A percentile compares a stretch with the other conserved stretches of the same genome.
phyloP scores from a whole-genome alignment of 495 filamentous ascomycete species.

The Amniculicola lignicola region DNA sequence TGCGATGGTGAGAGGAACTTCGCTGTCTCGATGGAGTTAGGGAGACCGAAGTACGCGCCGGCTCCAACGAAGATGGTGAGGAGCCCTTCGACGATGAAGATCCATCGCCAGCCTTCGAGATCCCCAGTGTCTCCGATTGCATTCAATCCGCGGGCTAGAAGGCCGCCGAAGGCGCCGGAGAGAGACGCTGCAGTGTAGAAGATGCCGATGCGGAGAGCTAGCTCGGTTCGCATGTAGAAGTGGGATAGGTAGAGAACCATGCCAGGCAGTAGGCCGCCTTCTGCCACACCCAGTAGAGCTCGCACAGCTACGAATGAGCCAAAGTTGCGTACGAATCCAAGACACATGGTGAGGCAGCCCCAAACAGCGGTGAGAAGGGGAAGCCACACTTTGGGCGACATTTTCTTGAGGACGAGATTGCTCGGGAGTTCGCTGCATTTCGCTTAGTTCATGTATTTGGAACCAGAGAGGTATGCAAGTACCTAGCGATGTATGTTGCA shows the following conservation, averaged over 20 bases:
- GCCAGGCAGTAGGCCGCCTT: conserved; percentile 52
- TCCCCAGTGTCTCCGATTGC: conserved; percentile 37
- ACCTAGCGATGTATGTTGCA: conserved; percentile 51
- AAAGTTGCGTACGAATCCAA: conserved; percentile 29
- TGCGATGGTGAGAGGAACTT: conserved; percentile 31
- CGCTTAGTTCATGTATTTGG: background rate
- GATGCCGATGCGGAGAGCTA: conserved; percentile 29
- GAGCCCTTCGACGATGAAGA: conserved; percentile 30
- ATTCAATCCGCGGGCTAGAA: conserved; percentile 18
- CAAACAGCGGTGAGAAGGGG: conserved; percentile 25
- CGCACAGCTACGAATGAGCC: conserved; percentile 25
- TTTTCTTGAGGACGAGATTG: conserved; percentile 39
- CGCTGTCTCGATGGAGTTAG: conserved; percentile 28
- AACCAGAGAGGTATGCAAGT: background rate
- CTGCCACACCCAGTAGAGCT: conserved; percentile 39
- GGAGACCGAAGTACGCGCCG: conserved; percentile 8
- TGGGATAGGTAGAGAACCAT: conserved; percentile 41
- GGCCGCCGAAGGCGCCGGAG: conserved; percentile 30
- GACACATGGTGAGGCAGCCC: conserved; percentile 29
- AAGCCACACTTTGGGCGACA: conserved; percentile 25
- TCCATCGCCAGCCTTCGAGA: conserved; percentile 29
- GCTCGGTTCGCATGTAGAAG: conserved; percentile 26
- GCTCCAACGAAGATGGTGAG: conserved; percentile 18
- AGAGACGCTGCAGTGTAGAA: conserved; percentile 32
- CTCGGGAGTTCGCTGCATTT: conserved; percentile 24